Base-by-base conservation (phyloP, 805 yeast genomes). In the Yamadazyma sp. region DNA sequence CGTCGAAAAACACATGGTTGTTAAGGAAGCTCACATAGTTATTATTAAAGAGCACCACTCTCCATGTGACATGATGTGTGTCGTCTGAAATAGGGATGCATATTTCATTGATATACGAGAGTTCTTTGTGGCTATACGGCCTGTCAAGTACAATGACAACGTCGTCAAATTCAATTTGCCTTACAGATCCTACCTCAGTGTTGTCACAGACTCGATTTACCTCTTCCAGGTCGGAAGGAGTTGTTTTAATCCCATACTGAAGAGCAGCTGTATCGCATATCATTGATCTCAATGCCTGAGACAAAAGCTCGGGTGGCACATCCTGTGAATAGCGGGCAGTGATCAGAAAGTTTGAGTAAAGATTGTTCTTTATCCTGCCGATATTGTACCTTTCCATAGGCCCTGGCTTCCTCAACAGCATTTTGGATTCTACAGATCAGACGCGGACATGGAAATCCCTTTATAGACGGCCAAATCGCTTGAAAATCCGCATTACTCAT, bases 1-100 rank as follows among this genome's bases (percentile, higher is more conserved):
- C 72, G 45, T 65, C 71, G 28, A 57, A 54, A 9, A 60, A 39
- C 3, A 53, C 18, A 38, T 57, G 70, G 18, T 62, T 60, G 40
- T 54, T 57, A 15, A 33, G 33, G 25, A 64, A 50, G 8, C 57
- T 30, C 10, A 57, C 10, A 34, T 54, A 48, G 30, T 49, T 33
- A 22, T 32, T 49, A 47, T 20, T 39, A 35, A 16, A 59, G 41
- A 27, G 42, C 8, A 44, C 13, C 3, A 56, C 31, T 36, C 40
- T 48, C 63, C 63, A 59, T 3, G 52, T 32, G 6, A 62, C 60
- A 5, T 41, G 18, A 5, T 41, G 23, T 4, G 5, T n/a, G 19
- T 5, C 14, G 5, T 19, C 17, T 7, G 17, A 13, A 6, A 34
- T 27, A 21, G 30, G 41, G 35, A 14, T 49, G 10, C 16, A 34